Evolutionary conservation across 345 rosid genomes (phyloP), one percentile per base, ranked within the genome.

Genomic region (Isatis tinctoria): DNA sequence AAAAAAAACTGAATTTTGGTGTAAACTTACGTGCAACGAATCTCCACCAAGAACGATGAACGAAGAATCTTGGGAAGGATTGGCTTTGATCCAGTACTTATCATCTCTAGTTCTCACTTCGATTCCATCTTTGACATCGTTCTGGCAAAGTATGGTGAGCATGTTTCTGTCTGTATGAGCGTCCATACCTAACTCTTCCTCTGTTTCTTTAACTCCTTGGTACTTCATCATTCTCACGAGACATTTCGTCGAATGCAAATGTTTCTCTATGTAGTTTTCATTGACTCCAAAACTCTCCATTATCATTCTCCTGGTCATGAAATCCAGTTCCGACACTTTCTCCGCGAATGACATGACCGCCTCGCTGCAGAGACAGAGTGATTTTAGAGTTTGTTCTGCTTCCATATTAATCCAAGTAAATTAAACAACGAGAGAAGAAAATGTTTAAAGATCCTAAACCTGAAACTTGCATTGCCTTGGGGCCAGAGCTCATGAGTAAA

Each of bases 91-190:
- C 86, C 82, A 75, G 0, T 74, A 17, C 12, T 54, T 62, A 4
- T 84, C 84, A 22, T 75, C 85, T 60, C 74, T 80, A 0, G 76
- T 72, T 54, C 67, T 56, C 5, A 86, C 72, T 65, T 86, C 83
- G 9, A 88, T 43, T 4, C 88, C 90, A 17, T 67, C 78, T 56
- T 74, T 47, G 2, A 84, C 79, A 10, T 84, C 76, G 71, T 82
- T 83, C 58, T 86, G 90, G 45, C 86, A 82, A 48, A 88, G 85
- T 41, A 88, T 78, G 24, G 84, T 81, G 13, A 81, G 56, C 36
- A 85, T 69, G 80, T 82, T 82, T 81, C 86, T 86, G 62, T 87
- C 92, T 2, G 83, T 83, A 58, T 86, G 91, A 47, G 71, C 33
- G 0, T 39, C 67, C 45, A 82, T 65, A 1, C 84, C 89, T 12